Evolutionary conservation across 2,329 filamentous ascomycete genomes (phyloP).

Genomic region (Curvularia hawaiiensis): DNA sequence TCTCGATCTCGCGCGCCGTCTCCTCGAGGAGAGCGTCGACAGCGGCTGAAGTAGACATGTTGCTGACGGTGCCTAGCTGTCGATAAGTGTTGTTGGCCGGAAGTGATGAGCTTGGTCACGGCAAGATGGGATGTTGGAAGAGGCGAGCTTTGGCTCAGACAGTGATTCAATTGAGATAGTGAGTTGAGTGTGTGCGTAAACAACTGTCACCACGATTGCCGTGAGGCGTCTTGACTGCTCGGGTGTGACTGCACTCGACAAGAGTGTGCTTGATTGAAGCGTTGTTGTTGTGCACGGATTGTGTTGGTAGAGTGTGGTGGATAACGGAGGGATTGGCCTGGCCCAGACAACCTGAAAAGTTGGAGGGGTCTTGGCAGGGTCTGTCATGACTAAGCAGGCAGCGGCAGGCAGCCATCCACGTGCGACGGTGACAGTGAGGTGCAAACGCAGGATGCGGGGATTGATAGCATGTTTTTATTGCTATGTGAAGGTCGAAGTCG

Average conservation of each 20-base stretch:
- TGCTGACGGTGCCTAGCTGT: constrained; percentile 26
- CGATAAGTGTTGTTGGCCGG: constrained; percentile 31
- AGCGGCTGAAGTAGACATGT: constrained; percentile 61
- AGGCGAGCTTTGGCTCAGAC: constrained; percentile 28
- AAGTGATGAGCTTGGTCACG: constrained; percentile 31
- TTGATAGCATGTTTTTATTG: constrained; percentile 8
- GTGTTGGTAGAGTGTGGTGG: constrained; percentile 16
- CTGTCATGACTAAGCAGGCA: constrained; percentile 1
- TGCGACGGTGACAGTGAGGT: not conserved
- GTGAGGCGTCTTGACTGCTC: constrained; percentile 21
- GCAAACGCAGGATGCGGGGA: not conserved
- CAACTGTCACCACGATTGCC: constrained; percentile 22
- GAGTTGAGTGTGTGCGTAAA: constrained; percentile 20
- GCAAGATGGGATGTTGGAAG: constrained; percentile 25
- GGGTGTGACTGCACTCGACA: constrained; percentile 18
- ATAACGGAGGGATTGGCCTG: constrained; percentile 6
- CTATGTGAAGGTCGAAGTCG: not conserved
- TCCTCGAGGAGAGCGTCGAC: constrained; percentile 90
- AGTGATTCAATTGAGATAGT: constrained; percentile 31
- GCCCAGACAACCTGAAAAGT: constrained; percentile 11
- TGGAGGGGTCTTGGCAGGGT: constrained; percentile 15
- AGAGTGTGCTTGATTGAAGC: constrained; percentile 21
- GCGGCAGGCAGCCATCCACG: constrained; percentile 1
- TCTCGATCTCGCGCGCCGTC: constrained; percentile 31
- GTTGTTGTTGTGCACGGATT: constrained; percentile 19